A percentile compares a stretch with the other conserved stretches of the same genome.
Evolutionary conservation across 2,329 filamentous ascomycete species (phyloP).

Genomic region (Periconia sp.): DNA sequence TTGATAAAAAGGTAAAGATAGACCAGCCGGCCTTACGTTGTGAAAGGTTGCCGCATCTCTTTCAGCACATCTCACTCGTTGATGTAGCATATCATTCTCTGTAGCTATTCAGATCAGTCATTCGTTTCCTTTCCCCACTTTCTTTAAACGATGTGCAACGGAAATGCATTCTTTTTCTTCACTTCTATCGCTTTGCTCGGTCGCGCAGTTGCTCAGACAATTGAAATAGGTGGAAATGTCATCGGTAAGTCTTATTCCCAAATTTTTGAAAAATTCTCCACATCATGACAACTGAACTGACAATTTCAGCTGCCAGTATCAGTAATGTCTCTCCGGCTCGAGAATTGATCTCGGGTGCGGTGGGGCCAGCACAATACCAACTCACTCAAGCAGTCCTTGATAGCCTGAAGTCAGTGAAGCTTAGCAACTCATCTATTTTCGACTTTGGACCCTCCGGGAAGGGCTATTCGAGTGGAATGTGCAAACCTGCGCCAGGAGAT

Average conservation of each 20-base stretch:
- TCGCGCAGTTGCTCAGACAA: background rate
- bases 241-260: background rate
- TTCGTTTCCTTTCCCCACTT: background rate
- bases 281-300: background rate
- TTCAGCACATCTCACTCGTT: background rate
- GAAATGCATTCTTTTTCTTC: background rate
- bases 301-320: background rate
- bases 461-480: background rate
- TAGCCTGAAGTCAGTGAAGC: background rate
- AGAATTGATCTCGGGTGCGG: background rate
- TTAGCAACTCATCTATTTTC: background rate
- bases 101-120: background rate
- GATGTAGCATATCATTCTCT: background rate
- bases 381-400: background rate
- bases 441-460: background rate
- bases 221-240: background rate
- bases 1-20: background rate
- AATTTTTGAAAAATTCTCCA: too few relatives aligned
- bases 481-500: background rate
- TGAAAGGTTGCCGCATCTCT: background rate
- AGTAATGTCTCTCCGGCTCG: background rate
- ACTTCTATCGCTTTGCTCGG: background rate
- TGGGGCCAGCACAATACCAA: background rate
- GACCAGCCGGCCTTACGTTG: background rate
- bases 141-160: background rate